Evolutionary conservation across 352 stramenopile genomes (phyloP), one percentile per base, ranked within the genome.

Genomic region (Globisporangium perplexum): DNA sequence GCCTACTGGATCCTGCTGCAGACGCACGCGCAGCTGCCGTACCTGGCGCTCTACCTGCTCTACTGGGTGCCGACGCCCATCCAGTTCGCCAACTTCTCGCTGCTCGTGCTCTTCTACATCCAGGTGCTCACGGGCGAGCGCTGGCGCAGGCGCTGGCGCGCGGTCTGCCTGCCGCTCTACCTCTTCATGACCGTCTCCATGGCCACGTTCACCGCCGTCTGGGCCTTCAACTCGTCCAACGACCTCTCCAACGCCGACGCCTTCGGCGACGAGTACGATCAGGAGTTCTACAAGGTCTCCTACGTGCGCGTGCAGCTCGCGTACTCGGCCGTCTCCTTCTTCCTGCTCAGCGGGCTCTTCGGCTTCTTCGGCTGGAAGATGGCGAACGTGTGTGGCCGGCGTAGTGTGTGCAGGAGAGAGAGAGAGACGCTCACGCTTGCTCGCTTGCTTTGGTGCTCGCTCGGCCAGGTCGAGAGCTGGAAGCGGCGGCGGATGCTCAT

Each of bases 1-100:
- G 72, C 77, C 46, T 93, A 91, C 66, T 93, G 83, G 83, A 83
- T 93, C 68, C 75, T 85, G 57, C 80, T 90, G 67, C 76, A 87
- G 58, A 80, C 77, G 26, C 77, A 81, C 47, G 71, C 77, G 44
- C 78, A 70, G 57, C 79, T 91, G 62, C 78, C 77, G 53, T 91
- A 91, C 55, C 67, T 93, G 41, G 75, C 83, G 65, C 76, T 93
- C 55, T 93, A 93, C 53, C 60, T 93, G 58, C 72, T 93, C 43
- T 93, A 93, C 69, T 93, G 83, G 83, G 74, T 86, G 35, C 83
- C 83, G 3, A 93, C 81, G 44, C 81, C 83, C 31, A 88, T 93
- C 64, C 83, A 93, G 67, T 93, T 93, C 62, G 83, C 83, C 74
- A 93, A 91, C 63, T 93, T 93, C 55, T 90, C 83, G 60, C 72